Evolutionary conservation across 306 rosid species (phyloP).

Genomic region (Phaseolus lunatus): DNA sequence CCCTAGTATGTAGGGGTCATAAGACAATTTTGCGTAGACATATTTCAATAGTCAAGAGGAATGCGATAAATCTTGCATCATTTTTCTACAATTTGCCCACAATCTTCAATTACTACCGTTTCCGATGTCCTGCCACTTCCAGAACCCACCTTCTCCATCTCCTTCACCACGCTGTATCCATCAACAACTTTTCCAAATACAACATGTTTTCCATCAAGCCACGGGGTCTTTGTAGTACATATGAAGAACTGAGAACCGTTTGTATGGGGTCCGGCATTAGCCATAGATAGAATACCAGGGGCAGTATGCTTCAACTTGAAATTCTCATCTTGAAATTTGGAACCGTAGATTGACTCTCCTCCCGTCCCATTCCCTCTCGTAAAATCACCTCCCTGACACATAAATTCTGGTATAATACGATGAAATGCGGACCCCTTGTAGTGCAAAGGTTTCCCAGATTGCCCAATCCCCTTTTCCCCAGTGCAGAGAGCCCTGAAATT

Average conservation of each 20-base stretch:
- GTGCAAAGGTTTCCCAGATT: slow-evolving; percentile 68
- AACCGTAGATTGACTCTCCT: slow-evolving; percentile 88
- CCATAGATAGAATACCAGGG: slow-evolving; percentile 89
- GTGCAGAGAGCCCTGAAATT: slow-evolving; percentile 91
- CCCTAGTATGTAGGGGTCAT: too few species aligned
- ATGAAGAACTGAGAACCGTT: slow-evolving; percentile 93
- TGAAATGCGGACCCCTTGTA: slow-evolving; percentile 80
- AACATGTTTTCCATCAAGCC: slow-evolving; percentile 93
- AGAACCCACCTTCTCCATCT: slow-evolving; percentile 86
- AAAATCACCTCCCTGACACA: slow-evolving; percentile 96
- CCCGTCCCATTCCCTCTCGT: slow-evolving; percentile 85
- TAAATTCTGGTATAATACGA: slow-evolving; percentile 77
- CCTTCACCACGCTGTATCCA: slow-evolving; percentile 68
- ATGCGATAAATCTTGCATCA: not conserved
- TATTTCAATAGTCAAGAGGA: too few species aligned
- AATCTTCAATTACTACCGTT: slow-evolving; percentile 76
- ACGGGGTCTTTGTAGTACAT: slow-evolving; percentile 61
- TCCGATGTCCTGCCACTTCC: slow-evolving; percentile 60
- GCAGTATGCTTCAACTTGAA: slow-evolving; percentile 78
- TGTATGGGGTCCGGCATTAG: slow-evolving; percentile 76
- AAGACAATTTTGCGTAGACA: too few species aligned
- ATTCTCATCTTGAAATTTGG: slow-evolving; percentile 75
- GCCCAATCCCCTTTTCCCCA: slow-evolving; percentile 80
- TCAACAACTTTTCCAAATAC: slow-evolving; percentile 92
- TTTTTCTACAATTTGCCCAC: slow-evolving; percentile 64